Conservation (phyloP, 345 rosid genomes). For the Populus davidiana region DNA sequence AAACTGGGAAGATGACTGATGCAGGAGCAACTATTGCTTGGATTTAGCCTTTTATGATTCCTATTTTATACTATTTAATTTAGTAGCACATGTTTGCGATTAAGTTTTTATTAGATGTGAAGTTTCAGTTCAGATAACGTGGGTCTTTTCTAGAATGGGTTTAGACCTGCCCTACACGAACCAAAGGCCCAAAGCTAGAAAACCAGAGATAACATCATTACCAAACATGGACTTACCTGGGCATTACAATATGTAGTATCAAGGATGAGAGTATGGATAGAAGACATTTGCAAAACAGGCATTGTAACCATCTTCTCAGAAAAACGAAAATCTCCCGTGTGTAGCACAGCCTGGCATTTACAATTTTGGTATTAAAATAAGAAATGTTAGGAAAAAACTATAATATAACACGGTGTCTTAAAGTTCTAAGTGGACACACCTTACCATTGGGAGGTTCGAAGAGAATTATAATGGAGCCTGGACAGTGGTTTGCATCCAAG, state of each 20-base stretch:
- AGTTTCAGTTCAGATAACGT: too few species aligned
- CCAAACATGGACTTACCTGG: slow-evolving; percentile 49
- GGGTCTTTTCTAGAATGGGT: too few species aligned
- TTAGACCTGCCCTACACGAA: not conserved
- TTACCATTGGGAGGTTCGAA: slow-evolving; percentile 85
- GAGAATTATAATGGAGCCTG: slow-evolving; percentile 82
- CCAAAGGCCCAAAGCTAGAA: not conserved
- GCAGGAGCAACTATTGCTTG: not conserved
- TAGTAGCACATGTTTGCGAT: too few species aligned
- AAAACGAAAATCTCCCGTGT: slow-evolving; percentile 92
- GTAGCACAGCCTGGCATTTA: slow-evolving; percentile 59
- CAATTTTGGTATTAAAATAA: not conserved
- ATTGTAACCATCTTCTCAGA: slow-evolving; percentile 52
- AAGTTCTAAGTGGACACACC: slow-evolving; percentile 47
- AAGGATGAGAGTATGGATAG: slow-evolving; percentile 74
- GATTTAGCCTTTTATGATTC: not conserved
- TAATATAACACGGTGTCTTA: slow-evolving; percentile 5
- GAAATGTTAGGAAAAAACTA: slow-evolving; percentile 10
- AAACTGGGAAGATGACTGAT: not conserved
- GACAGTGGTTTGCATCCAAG: slow-evolving; percentile 95
- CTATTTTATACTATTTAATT: not conserved
- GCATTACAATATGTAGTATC: slow-evolving; percentile 97
- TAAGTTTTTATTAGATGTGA: too few species aligned
- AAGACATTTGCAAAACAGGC: slow-evolving; percentile 35
- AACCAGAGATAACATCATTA: not conserved